These are phyloP conservation scores for Nakaseomyces delphensis DNA, from an alignment of 1,139 yeast genomes.

Conservation along the genomic window DNA sequence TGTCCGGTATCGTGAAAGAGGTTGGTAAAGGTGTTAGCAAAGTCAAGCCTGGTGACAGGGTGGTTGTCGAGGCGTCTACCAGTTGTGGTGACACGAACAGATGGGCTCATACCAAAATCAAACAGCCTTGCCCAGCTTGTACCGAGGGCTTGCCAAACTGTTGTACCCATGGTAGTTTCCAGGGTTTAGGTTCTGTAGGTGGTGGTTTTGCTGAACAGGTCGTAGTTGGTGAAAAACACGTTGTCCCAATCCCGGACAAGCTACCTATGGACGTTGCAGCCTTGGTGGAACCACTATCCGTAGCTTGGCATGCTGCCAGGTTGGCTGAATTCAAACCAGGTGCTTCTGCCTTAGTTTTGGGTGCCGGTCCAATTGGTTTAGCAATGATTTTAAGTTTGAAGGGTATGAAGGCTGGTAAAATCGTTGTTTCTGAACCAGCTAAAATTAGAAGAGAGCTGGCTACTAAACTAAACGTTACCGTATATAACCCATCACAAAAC, in stretches of 20 bases:
- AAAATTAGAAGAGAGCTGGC: conserved; percentile 38
- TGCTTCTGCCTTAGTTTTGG: conserved; percentile 40
- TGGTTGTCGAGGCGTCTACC: conserved; percentile 47
- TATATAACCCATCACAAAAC: conserved; percentile 41
- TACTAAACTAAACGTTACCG: conserved; percentile 37
- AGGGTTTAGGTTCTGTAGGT: conserved; percentile 39
- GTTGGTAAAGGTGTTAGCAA: conserved; percentile 33
- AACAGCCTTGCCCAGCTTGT: conserved; percentile 37
- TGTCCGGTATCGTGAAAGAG: conserved; percentile 34
- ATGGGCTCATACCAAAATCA: conserved; percentile 16
- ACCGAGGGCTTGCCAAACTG: conserved; percentile 39
- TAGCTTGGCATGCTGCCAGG: conserved; percentile 47
- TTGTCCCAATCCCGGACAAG: conserved; percentile 38
- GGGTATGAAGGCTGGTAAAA: conserved; percentile 37
- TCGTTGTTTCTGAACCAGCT: conserved; percentile 48
- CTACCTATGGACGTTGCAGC: conserved; percentile 43
- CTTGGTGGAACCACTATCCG: conserved; percentile 43
- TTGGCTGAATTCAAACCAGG: conserved; percentile 35
- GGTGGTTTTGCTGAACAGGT: conserved; percentile 42
- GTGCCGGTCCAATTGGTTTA: conserved; percentile 47
- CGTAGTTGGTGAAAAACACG: conserved; percentile 35
- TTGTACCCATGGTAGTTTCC: conserved; percentile 39
- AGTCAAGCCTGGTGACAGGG: conserved; percentile 36
- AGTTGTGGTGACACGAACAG: conserved; percentile 37
- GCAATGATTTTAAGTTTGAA: conserved; percentile 41